Evolutionary conservation across 345 rosid genomes (phyloP).

Genomic region (Mercurialis annua): DNA sequence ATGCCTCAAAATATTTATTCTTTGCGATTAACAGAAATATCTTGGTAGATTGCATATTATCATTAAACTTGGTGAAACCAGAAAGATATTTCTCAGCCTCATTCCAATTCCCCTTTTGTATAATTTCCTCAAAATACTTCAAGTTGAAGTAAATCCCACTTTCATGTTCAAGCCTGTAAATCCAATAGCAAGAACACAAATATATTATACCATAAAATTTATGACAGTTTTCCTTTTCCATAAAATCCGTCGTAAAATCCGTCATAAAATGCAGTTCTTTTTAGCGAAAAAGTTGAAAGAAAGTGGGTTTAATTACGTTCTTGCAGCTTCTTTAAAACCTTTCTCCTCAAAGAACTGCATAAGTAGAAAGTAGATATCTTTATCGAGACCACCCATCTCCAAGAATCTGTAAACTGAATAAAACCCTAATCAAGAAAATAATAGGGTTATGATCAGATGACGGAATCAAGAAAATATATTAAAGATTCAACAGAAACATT

Average conservation of each 20-base stretch:
- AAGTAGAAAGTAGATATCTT: conserved; percentile 36
- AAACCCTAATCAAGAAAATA: background rate
- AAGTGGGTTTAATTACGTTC: conserved; percentile 19
- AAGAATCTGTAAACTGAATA: background rate
- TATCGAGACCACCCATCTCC: conserved; percentile 31
- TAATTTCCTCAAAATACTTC: conserved; percentile 33
- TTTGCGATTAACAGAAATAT: conserved; percentile 36
- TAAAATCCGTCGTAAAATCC: no score
- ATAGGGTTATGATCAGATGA: background rate
- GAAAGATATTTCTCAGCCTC: conserved; percentile 35
- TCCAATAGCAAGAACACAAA: background rate
- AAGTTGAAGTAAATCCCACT: conserved; percentile 34
- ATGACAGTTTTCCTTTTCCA: background rate
- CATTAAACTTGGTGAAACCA: conserved; percentile 28
- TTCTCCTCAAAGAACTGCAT: conserved; percentile 44
- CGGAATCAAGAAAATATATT: background rate
- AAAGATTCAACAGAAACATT: no score
- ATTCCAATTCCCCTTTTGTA: conserved; percentile 31
- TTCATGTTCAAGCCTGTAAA: conserved; percentile 40
- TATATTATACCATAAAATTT: background rate
- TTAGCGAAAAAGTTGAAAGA: background rate
- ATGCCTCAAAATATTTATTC: conserved; percentile 37
- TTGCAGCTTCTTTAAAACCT: conserved; percentile 37
- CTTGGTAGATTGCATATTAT: conserved; percentile 34
- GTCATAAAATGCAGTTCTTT: no score